A percentile compares a stretch with the other conserved stretches of the same genome.
Conservation (phyloP, 2,329 filamentous ascomycete genomes). For the Didymella keratinophila region DNA sequence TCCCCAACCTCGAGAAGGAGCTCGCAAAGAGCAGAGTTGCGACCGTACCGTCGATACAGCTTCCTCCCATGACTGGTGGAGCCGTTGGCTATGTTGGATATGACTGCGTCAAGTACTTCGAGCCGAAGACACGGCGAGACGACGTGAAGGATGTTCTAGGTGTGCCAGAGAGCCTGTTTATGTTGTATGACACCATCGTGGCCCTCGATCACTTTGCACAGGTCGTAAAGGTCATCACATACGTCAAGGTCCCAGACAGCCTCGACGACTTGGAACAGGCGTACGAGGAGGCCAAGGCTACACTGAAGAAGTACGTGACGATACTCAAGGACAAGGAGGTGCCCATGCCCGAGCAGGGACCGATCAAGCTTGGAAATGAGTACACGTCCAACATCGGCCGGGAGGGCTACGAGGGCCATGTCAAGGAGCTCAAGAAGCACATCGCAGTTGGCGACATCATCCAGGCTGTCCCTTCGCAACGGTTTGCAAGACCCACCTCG, state of each 20-base stretch:
- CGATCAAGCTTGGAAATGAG: slow-evolving; percentile 75
- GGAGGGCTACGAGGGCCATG: slow-evolving; percentile 88
- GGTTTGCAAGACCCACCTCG: slow-evolving; percentile 85
- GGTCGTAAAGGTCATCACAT: slow-evolving; percentile 91
- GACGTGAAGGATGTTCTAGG: slow-evolving; percentile 86
- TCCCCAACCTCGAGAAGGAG: slow-evolving; percentile 82
- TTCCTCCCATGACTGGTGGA: slow-evolving; percentile 88
- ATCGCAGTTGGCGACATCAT: slow-evolving; percentile 94
- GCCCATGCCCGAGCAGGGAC: slow-evolving; percentile 77
- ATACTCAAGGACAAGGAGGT: slow-evolving; percentile 77
- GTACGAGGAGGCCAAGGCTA: slow-evolving; percentile 72
- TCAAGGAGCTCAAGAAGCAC: slow-evolving; percentile 85
- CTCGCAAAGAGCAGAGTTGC: slow-evolving; percentile 81
- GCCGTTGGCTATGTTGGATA: slow-evolving; percentile 97
- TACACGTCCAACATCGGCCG: slow-evolving; percentile 93
- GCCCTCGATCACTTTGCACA: slow-evolving; percentile 96
- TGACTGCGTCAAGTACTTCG: slow-evolving; percentile 96
- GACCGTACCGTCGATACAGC: slow-evolving; percentile 78
- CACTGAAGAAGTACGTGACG: slow-evolving; percentile 72
- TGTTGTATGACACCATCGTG: slow-evolving; percentile 94
- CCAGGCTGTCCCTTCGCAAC: slow-evolving; percentile 94
- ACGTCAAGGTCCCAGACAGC: slow-evolving; percentile 71
- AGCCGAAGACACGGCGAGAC: slow-evolving; percentile 90
- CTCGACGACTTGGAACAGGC: slow-evolving; percentile 67
- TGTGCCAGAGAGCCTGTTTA: slow-evolving; percentile 94